Base-by-base conservation (phyloP, 1,284 basidiomycete genomes). In the Cryptococcus floricola region DNA sequence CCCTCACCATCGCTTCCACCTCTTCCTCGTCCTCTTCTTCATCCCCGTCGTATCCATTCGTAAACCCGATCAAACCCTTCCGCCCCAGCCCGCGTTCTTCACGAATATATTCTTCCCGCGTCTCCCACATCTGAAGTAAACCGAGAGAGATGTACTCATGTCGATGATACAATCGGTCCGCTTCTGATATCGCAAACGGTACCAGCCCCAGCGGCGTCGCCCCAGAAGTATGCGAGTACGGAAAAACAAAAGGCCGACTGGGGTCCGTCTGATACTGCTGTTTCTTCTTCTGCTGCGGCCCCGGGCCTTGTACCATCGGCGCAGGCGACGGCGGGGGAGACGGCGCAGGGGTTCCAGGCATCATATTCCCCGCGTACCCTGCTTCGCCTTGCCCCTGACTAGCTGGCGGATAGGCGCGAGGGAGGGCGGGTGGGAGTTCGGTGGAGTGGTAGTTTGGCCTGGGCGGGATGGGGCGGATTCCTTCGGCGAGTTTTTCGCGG, bases 201-300 rank as follows among this genome's bases (percentile, higher is more conserved):
- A 98, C 91, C 10, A 91, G 79, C 3, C 73, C 69, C 0, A 63
- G 47, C 1, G 75, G 69, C 31, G 57, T 60, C 6, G 54, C 59
- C 57, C 62, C 62, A 59, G 76, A 53, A 77, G 81, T 50, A 23
- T 42, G 19, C 13, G 91, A 90, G 73, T 96, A 98, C 0, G 96
- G 96, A 71, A 99, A 93, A 55, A 98, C 80, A 73, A 98, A 99
- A 1, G 96, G 96, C 8, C 91, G 83, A 37, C 80, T 86, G 71
- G 96, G 96, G 73, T 99, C 96, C 0, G 96, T 99, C 75, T 98
- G 96, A 76, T 93, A 99, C 71, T 97, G 94, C 71, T 95, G 92
- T 75, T 98, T 98, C 80, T 98, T 98, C 8, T 90, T 91, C 31
- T 34, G 31, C 31, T 34, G 31, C 19, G 44, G 44, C 9, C 41